A percentile compares a stretch with the other conserved stretches of the same genome.
Conservation (phyloP, 1,284 basidiomycete genomes). For the Stygiomarasmius scandens region DNA sequence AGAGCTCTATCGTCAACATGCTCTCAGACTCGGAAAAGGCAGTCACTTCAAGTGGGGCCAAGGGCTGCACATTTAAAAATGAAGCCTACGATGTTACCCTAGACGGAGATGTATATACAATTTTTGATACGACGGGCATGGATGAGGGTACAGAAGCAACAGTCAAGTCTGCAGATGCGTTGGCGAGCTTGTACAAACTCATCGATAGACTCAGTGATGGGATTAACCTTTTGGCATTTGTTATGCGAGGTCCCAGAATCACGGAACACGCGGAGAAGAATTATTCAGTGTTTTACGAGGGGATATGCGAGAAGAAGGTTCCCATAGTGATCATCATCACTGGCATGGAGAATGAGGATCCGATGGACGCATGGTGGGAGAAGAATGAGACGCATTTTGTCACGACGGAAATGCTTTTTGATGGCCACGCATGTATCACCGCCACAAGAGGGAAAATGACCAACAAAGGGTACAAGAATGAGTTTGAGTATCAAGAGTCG, state of each 20-base stretch:
- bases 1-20: constrained; percentile 37
- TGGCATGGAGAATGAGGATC: constrained; percentile 24
- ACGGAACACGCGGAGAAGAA: constrained; percentile 28
- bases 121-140: constrained; percentile 45
- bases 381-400: constrained; percentile 31
- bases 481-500: constrained; percentile 25
- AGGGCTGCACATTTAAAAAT: constrained; percentile 25
- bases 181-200: constrained; percentile 36
- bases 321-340: constrained; percentile 29
- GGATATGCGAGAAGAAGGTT: constrained; percentile 30
- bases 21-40: constrained; percentile 19
- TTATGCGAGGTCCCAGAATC: constrained; percentile 31
- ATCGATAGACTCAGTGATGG: constrained; percentile 29
- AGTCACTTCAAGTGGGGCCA: not conserved
- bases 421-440: constrained; percentile 24
- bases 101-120: constrained; percentile 19
- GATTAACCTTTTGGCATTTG: constrained; percentile 34
- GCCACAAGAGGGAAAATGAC: constrained; percentile 4
- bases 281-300: constrained; percentile 32
- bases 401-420: not conserved
- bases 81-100: constrained; percentile 16
- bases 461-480: not conserved
- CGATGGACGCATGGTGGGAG: constrained; percentile 37
- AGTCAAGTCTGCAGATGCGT: constrained; percentile 36
- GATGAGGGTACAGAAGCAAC: constrained; percentile 38